These are phyloP conservation scores for Endocalyx cinctus DNA, from an alignment of 2,329 filamentous ascomycete genomes.

Conservation along the genomic window DNA sequence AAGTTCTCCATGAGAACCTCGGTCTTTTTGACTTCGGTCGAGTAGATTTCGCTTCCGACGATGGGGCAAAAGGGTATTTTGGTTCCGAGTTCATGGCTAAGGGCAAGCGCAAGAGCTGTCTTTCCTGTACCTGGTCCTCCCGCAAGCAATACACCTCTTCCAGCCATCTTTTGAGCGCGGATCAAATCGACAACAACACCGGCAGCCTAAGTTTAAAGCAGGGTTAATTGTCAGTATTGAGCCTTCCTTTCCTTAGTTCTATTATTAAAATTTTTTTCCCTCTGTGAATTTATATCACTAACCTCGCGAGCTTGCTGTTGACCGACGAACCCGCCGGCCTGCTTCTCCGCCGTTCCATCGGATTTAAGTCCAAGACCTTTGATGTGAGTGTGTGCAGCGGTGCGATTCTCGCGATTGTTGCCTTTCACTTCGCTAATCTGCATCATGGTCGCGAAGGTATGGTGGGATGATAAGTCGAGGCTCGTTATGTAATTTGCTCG, in stretches of 20 bases:
- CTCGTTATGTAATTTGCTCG: too few species aligned
- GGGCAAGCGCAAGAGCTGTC: slow-evolving; percentile 89
- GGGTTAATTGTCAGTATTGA: slow-evolving; percentile 12
- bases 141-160: slow-evolving; percentile 85
- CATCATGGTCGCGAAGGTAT: slow-evolving; percentile 63
- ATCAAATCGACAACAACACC: slow-evolving; percentile 96
- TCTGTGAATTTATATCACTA: slow-evolving; percentile 18
- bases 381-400: slow-evolving; percentile 96
- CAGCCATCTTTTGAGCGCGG: slow-evolving; percentile 95
- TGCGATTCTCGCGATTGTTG: slow-evolving; percentile 91
- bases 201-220: slow-evolving; percentile 59
- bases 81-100: slow-evolving; percentile 94
- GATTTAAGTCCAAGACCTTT: slow-evolving; percentile 83
- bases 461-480: slow-evolving; percentile 10
- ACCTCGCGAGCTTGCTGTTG: slow-evolving; percentile 87
- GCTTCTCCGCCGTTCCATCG: slow-evolving; percentile 80
- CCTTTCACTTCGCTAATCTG: slow-evolving; percentile 93
- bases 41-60: slow-evolving; percentile 96
- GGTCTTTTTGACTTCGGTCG: slow-evolving; percentile 98
- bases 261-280: neutral
- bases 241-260: neutral
- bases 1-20: slow-evolving; percentile 99
- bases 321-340: slow-evolving; percentile 81
- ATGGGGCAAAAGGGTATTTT: slow-evolving; percentile 99
- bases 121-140: slow-evolving; percentile 96